phyloP scores from a whole-genome alignment of 2,329 filamentous ascomycete genomes.

The Xylogone sp. region DNA sequence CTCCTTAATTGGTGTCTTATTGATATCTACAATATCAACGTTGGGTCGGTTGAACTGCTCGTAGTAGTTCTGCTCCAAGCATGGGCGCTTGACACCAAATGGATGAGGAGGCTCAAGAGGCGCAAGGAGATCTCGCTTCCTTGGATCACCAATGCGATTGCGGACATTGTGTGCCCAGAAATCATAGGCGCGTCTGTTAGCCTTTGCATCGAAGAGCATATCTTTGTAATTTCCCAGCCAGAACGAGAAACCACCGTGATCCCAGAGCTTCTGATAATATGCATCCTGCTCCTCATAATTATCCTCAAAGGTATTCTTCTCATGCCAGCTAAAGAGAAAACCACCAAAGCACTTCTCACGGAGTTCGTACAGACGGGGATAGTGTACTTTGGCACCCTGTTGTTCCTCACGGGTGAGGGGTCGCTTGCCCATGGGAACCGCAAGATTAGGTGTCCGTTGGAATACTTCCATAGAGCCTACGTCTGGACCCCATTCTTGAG shows the following conservation, averaged over 20 bases:
- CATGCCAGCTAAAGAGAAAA: conserved; percentile 45
- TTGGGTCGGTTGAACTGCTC: conserved; percentile 43
- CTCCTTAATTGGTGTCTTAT: conserved; percentile 35
- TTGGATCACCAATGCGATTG: conserved; percentile 39
- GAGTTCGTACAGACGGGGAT: conserved; percentile 37
- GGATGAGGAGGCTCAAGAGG: conserved; percentile 41
- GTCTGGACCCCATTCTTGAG: conserved; percentile 29
- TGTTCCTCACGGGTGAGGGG: conserved; percentile 33
- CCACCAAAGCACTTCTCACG: conserved; percentile 45
- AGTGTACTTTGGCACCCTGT: conserved; percentile 40
- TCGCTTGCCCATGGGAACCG: conserved; percentile 53
- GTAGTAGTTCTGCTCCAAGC: conserved; percentile 45
- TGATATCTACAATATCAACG: conserved; percentile 42
- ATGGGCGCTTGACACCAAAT: conserved; percentile 43
- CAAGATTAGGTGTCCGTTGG: conserved; percentile 55
- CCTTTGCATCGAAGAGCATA: conserved; percentile 34
- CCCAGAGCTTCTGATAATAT: conserved; percentile 41
- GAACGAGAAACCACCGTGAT: conserved; percentile 42
- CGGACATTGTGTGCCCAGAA: conserved; percentile 45
- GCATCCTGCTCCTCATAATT: conserved; percentile 38
- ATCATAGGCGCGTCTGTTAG: conserved; percentile 42
- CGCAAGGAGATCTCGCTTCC: conserved; percentile 40
- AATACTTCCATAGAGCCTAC: conserved; percentile 43
- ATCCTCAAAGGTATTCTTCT: conserved; percentile 41
- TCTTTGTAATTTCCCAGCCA: conserved; percentile 45